Evolutionary conservation across 345 rosid genomes (phyloP), one percentile per base, ranked within the genome.

Genomic region (Combretum micranthum): DNA sequence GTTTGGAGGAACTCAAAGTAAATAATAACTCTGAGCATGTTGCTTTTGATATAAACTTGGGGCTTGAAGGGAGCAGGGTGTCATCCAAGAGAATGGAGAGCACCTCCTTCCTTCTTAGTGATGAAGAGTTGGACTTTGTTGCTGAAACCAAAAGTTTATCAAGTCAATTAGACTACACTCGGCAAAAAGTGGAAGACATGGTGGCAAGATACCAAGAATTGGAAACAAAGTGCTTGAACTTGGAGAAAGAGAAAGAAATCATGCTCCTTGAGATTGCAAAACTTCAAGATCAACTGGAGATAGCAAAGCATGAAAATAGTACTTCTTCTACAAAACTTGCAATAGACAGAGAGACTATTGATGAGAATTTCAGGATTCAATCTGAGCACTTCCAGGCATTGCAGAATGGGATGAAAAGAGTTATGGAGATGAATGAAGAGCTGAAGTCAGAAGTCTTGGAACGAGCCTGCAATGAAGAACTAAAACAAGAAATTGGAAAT

Each of bases 161-260:
- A 70, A 80, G 80, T 66, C 71, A 62, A 75, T 59, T 88, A 67
- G 85, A 81, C 44, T 22, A 58, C 37, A 72, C 74, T 72, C 64
- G 75, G 73, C 78, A 63, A 75, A 70, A 68, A 66, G 74, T 77
- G 65, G 75, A 77, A 60, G 77, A 81, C 69, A 39, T 78, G 53
- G 86, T 77, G 73, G 74, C 56, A 60, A 81, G 66, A 66, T 75
- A 77, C 37, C 62, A 53, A 53, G 84, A 70, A 50, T 67, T 88
- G 56, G 76, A 79, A 63, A 67, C 59, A 57, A 79, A 77, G 63
- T 72, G 72, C 57, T 54, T 50, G 50, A 70, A 55, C 50, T 66
- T 82, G 72, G 87, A 70, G 62, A 71, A 69, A 45, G 87, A 83
- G 74, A 89, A 75, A 69, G 81, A 82, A 47, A 76, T 79, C 46